phyloP scores from a whole-genome alignment of 2,329 filamentous ascomycete genomes.

The Diplocarpon mali region DNA sequence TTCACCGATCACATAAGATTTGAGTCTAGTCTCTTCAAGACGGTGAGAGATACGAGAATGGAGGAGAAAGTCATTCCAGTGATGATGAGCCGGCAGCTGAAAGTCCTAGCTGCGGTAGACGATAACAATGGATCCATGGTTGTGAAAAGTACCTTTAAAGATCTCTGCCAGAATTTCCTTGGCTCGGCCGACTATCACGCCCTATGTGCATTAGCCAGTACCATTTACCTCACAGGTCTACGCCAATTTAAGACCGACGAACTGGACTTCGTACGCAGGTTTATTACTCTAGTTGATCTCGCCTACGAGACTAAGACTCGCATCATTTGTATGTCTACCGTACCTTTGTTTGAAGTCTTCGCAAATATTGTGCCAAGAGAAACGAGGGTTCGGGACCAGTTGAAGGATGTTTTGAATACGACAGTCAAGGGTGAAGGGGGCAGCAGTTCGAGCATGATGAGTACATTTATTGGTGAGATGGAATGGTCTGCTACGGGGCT shows the following conservation, averaged over 20 bases:
- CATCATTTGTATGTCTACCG: slow-evolving; percentile 8
- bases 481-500: slow-evolving; percentile 9
- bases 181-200: slow-evolving; percentile 7
- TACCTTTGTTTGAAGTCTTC: slow-evolving; percentile 6
- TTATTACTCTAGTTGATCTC: slow-evolving; percentile 11
- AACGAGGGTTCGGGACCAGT: background rate
- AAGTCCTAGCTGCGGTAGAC: background rate
- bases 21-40: background rate
- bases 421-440: slow-evolving; percentile 8
- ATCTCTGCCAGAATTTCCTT: slow-evolving; percentile 6
- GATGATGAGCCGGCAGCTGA: slow-evolving; percentile 3
- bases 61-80: slow-evolving; percentile 3
- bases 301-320: slow-evolving; percentile 10
- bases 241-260: slow-evolving; percentile 7
- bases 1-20: background rate
- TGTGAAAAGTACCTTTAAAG: slow-evolving; percentile 6
- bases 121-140: background rate
- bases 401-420: slow-evolving; percentile 5
- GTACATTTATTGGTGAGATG: slow-evolving; percentile 8
- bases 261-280: slow-evolving; percentile 8
- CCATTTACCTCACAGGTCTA: slow-evolving; percentile 4
- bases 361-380: slow-evolving; percentile 6
- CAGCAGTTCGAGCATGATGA: slow-evolving; percentile 11
- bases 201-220: background rate
- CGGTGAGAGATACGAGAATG: background rate